These are phyloP conservation scores for Ceratobasidium theobromae DNA, from an alignment of 1,284 basidiomycete species.

Conservation along the genomic window DNA sequence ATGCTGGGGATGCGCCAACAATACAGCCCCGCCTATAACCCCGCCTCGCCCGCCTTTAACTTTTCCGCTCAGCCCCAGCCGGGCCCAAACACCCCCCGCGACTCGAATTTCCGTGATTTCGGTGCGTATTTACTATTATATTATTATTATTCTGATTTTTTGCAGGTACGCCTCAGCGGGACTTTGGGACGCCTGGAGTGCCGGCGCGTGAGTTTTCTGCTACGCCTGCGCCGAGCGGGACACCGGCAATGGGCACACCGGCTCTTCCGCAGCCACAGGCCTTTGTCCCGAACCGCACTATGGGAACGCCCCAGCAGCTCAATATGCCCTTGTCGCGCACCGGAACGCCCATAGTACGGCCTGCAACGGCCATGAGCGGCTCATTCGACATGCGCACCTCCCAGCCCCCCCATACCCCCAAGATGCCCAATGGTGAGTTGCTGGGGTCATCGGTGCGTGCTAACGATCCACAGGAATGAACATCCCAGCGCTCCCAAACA, in stretches of 20 bases:
- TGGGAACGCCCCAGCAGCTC: slow-evolving; percentile 1
- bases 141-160: background rate
- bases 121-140: background rate
- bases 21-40: too few relatives aligned
- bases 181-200: slow-evolving; percentile 8
- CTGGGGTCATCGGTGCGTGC: background rate
- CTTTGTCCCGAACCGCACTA: slow-evolving; percentile 26
- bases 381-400: background rate
- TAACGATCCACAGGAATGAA: slow-evolving; percentile 1
- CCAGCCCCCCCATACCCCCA: slow-evolving; percentile 24
- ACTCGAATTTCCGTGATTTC: too few relatives aligned
- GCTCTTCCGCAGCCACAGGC: slow-evolving; percentile 30
- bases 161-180: slow-evolving; percentile 14
- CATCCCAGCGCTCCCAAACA: slow-evolving; percentile 3
- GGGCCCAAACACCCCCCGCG: too few relatives aligned
- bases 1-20: too few relatives aligned
- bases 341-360: slow-evolving; percentile 15
- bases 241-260: slow-evolving; percentile 14
- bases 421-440: slow-evolving; percentile 20
- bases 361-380: slow-evolving; percentile 19
- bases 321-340: slow-evolving; percentile 2
- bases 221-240: slow-evolving; percentile 1
- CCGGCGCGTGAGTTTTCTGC: slow-evolving; percentile 13
- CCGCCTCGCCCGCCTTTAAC: too few relatives aligned
- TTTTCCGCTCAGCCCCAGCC: too few relatives aligned